Conservation (phyloP, 164 flowering plant genomes). For the Protea cynaroides region DNA sequence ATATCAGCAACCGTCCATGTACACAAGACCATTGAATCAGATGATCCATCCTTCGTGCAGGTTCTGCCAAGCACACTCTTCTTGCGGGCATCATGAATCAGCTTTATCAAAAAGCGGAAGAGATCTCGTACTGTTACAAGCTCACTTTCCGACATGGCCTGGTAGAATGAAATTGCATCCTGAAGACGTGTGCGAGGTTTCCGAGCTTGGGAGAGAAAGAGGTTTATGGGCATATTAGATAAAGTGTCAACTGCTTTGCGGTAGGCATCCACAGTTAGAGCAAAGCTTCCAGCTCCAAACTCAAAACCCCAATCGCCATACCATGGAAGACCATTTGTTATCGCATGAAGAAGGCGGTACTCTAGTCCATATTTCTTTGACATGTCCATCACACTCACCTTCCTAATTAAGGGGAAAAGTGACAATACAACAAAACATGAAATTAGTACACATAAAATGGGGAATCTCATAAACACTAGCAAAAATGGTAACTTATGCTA, state of each 20-base stretch:
- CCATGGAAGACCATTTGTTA: slow-evolving; percentile 68
- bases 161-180: slow-evolving; percentile 48
- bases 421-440: not conserved
- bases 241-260: slow-evolving; percentile 42
- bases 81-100: slow-evolving; percentile 34
- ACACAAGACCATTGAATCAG: slow-evolving; percentile 19
- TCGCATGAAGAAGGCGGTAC: slow-evolving; percentile 66
- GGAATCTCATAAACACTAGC: too few relatives aligned
- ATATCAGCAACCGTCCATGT: slow-evolving; percentile 53
- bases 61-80: not conserved
- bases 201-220: slow-evolving; percentile 34
- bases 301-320: slow-evolving; percentile 90
- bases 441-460: too few relatives aligned
- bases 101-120: slow-evolving; percentile 41
- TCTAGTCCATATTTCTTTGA: slow-evolving; percentile 78
- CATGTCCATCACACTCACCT: slow-evolving; percentile 82
- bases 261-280: slow-evolving; percentile 50
- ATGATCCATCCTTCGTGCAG: slow-evolving; percentile 17
- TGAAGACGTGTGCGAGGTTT: slow-evolving; percentile 41
- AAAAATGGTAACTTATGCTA: too few relatives aligned
- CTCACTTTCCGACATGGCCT: slow-evolving; percentile 44
- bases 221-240: slow-evolving; percentile 40
- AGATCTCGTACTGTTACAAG: slow-evolving; percentile 52
- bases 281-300: slow-evolving; percentile 80
- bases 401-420: slow-evolving; percentile 34